A percentile compares a stretch with the other conserved stretches of the same genome.
Conservation (phyloP, 305 asterid species). For the Fraxinus greggii region DNA sequence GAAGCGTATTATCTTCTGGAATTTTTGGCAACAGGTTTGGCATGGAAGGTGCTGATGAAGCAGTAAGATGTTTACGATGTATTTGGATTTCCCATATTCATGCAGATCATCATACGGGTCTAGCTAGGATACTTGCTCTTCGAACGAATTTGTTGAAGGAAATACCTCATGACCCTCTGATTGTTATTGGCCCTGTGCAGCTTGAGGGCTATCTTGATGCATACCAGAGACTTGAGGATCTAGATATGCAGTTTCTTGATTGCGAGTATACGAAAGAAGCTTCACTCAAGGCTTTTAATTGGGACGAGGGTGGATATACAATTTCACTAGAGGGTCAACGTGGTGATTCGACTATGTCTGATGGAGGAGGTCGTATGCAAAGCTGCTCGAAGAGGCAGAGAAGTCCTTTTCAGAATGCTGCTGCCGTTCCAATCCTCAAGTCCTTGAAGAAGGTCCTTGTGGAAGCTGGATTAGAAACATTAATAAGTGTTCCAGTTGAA, state of each 20-base stretch:
- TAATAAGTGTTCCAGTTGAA: constrained; percentile 74
- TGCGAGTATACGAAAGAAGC: constrained; percentile 69
- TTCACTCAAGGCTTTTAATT: constrained; percentile 44
- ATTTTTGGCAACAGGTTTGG: constrained; percentile 56
- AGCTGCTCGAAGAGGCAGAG: constrained; percentile 60
- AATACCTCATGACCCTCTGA: constrained; percentile 59
- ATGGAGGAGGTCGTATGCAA: constrained; percentile 70
- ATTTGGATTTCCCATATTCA: constrained; percentile 98
- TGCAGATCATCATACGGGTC: constrained; percentile 93
- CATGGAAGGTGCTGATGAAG: constrained; percentile 73
- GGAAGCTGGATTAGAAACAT: constrained; percentile 72
- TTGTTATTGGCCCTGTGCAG: constrained; percentile 79
- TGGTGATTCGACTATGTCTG: constrained; percentile 44
- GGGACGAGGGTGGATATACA: constrained; percentile 27
- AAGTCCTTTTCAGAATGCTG: constrained; percentile 42
- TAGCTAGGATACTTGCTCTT: constrained; percentile 82
- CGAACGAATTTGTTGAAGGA: constrained; percentile 60
- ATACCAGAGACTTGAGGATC: constrained; percentile 86
- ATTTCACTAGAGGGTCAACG: constrained; percentile 12
- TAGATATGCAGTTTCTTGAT: constrained; percentile 87
- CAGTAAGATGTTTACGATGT: constrained; percentile 60
- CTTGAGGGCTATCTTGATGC: constrained; percentile 84
- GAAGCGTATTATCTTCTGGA: not conserved
- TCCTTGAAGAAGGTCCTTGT: constrained; percentile 45
- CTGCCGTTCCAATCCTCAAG: constrained; percentile 42